Conservation (phyloP, 2,329 filamentous ascomycete genomes). For the Aspergillus hortae region DNA sequence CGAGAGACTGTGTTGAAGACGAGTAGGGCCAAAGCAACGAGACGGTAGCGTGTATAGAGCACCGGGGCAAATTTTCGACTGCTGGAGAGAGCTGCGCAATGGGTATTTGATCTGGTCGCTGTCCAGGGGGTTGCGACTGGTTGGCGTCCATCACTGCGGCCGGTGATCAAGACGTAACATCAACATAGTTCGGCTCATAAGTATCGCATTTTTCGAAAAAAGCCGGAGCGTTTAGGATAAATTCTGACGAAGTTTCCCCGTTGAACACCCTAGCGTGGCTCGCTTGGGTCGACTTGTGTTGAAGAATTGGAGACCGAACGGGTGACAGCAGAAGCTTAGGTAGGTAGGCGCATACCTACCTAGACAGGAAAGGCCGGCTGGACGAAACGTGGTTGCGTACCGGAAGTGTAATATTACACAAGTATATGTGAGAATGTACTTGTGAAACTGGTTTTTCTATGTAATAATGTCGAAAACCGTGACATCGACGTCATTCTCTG, state of each 20-base stretch:
- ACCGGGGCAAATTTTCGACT: conserved; percentile 21
- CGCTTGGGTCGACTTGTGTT: no score
- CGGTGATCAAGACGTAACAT: conserved; percentile 10
- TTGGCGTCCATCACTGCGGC: conserved; percentile 28
- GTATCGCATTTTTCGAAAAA: conserved; percentile 2
- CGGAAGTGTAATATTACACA: conserved; percentile 14
- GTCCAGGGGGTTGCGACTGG: conserved; percentile 19
- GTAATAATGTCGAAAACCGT: conserved; percentile 1
- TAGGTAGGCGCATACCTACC: no score
- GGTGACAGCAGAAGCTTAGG: no score
- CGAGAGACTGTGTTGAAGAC: conserved; percentile 67
- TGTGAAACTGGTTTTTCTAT: not conserved
- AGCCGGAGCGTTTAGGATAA: not conserved
- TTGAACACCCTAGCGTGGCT: not conserved
- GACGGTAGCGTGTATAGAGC: conserved; percentile 63
- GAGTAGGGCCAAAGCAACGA: conserved; percentile 92
- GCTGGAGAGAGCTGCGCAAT: conserved; percentile 42
- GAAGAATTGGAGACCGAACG: no score
- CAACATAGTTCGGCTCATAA: conserved; percentile 9
- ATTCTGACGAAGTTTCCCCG: not conserved
- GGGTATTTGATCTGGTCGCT: conserved; percentile 26
- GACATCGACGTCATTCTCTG: not conserved
- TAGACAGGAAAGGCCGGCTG: no score
- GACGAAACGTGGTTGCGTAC: not conserved
- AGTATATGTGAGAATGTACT: no score